Percentiles rank a stretch among this genome's conserved stretches.
These are phyloP conservation scores for Tricholoma furcatifolium DNA, from an alignment of 768 basidiomycete species.

Conservation along the genomic window DNA sequence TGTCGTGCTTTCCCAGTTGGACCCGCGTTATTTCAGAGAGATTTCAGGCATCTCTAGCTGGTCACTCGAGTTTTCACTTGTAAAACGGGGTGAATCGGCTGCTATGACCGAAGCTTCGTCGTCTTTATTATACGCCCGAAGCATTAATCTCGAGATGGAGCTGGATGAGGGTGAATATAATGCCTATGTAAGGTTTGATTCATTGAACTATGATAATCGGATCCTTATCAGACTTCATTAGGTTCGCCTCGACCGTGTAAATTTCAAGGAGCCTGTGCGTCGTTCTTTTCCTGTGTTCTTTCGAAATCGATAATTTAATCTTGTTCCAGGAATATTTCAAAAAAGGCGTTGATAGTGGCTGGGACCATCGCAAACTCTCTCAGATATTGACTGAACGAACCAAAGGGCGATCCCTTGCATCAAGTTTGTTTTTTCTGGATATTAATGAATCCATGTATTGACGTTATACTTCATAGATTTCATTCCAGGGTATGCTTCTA, in stretches of 20 bases:
- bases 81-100: slow-evolving; percentile 43
- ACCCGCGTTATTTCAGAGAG: slow-evolving; percentile 48
- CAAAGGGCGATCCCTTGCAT: slow-evolving; percentile 44
- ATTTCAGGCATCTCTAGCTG: slow-evolving; percentile 42
- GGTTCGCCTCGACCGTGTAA: slow-evolving; percentile 33
- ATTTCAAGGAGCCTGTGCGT: slow-evolving; percentile 21
- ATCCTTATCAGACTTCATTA: slow-evolving; percentile 3
- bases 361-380: slow-evolving; percentile 38
- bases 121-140: slow-evolving; percentile 35
- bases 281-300: not conserved
- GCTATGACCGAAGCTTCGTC: slow-evolving; percentile 35
- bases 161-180: slow-evolving; percentile 43
- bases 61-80: slow-evolving; percentile 50
- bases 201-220: not conserved
- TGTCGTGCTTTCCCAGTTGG: slow-evolving; percentile 53
- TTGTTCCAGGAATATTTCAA: slow-evolving; percentile 21
- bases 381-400: slow-evolving; percentile 41
- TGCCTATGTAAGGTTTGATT: slow-evolving; percentile 35
- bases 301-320: not conserved
- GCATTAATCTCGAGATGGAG: slow-evolving; percentile 41
- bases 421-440: slow-evolving; percentile 33
- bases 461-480: slow-evolving; percentile 24
- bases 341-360: slow-evolving; percentile 28
- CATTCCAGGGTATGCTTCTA: slow-evolving; percentile 28
- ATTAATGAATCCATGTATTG: not conserved